These are phyloP conservation scores for Helotiales sp. DNA, from an alignment of 2,329 filamentous ascomycete species.

Conservation along the genomic window DNA sequence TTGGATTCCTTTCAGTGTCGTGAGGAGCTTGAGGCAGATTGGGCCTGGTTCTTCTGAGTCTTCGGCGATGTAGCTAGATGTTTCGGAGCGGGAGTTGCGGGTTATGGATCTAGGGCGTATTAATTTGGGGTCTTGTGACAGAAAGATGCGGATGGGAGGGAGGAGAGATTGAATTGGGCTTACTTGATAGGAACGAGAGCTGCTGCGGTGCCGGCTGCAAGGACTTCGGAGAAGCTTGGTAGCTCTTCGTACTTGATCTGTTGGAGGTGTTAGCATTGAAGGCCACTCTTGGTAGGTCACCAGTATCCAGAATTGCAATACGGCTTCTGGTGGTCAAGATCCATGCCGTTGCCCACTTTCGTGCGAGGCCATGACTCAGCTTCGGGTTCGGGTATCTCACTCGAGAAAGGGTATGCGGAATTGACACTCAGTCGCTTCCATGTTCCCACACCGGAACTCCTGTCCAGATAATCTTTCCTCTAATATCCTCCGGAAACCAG, in stretches of 20 bases:
- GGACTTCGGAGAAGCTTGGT: conserved; percentile 72
- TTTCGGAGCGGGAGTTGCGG: conserved; percentile 59
- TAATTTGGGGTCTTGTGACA: neutral
- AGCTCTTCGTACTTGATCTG: conserved; percentile 69
- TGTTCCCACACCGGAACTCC: neutral
- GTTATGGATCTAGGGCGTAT: conserved; percentile 86
- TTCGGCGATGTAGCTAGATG: conserved; percentile 59
- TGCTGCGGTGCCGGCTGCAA: conserved; percentile 91
- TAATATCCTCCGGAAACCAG: neutral
- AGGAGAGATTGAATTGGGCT: neutral
- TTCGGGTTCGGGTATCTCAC: conserved; percentile 1
- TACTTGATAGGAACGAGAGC: conserved; percentile 65
- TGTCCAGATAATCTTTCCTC: too few relatives aligned
- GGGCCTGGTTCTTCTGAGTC: conserved; percentile 72
- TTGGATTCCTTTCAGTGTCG: conserved; percentile 84
- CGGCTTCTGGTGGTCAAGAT: neutral
- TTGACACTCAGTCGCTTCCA: too few relatives aligned
- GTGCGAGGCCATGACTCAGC: neutral
- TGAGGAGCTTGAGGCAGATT: conserved; percentile 72
- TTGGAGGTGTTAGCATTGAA: neutral
- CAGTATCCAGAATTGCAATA: neutral
- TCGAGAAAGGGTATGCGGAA: neutral
- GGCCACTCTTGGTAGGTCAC: too few relatives aligned
- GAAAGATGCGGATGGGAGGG: neutral
- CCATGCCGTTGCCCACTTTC: neutral